Evolutionary conservation across 768 basidiomycete species (phyloP).

Genomic region (Termitomyces sp.): DNA sequence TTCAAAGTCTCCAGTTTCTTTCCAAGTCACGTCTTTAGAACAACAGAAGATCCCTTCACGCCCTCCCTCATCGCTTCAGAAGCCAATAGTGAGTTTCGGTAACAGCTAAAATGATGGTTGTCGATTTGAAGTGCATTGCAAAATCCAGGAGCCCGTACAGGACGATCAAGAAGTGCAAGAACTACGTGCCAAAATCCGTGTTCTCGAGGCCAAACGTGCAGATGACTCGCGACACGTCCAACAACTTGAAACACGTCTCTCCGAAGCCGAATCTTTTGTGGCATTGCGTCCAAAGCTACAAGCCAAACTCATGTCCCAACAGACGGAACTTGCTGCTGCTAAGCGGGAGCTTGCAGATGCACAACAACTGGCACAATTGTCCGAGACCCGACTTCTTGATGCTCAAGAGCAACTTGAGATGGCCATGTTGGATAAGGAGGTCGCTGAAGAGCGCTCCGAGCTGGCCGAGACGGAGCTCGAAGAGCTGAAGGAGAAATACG

Average conservation of each 20-base stretch:
- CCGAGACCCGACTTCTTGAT: constrained; percentile 70
- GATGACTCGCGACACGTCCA: constrained; percentile 84
- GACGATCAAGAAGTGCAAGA: constrained; percentile 74
- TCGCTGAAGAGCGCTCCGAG: constrained; percentile 92
- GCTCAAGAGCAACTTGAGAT: constrained; percentile 90
- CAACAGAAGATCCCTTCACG: constrained; percentile 20
- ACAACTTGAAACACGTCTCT: constrained; percentile 78
- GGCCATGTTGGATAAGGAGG: constrained; percentile 92
- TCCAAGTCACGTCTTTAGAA: constrained; percentile 19
- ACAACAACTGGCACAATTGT: constrained; percentile 66
- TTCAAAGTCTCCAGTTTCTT: constrained; percentile 14
- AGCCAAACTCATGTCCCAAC: constrained; percentile 77
- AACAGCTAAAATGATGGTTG: background rate
- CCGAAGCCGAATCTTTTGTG: constrained; percentile 81
- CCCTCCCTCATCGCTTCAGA: constrained; percentile 23
- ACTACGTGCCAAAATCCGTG: constrained; percentile 74
- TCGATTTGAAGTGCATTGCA: background rate
- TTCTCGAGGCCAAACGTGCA: constrained; percentile 80
- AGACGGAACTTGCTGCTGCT: constrained; percentile 72
- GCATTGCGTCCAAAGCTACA: constrained; percentile 86
- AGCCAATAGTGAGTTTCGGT: constrained; percentile 7
- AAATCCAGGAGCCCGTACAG: constrained; percentile 17
- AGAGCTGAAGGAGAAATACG: constrained; percentile 71
- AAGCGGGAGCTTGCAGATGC: constrained; percentile 76
- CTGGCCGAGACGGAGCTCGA: constrained; percentile 73